These are phyloP conservation scores for Lepidium campestre DNA, from an alignment of 441 rosid genomes.

Conservation along the genomic window DNA sequence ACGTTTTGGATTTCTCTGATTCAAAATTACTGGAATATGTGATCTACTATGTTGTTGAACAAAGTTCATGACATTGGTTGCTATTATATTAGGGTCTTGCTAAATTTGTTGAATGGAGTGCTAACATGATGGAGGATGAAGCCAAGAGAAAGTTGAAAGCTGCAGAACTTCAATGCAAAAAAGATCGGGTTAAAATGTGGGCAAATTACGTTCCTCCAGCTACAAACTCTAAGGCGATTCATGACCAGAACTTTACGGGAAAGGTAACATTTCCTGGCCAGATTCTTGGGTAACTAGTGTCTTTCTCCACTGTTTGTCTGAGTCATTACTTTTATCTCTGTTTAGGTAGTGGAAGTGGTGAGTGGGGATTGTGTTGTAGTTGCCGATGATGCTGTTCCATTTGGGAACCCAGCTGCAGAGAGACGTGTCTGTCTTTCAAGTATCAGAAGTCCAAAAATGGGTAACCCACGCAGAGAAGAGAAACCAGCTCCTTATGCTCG, in stretches of 20 bases:
- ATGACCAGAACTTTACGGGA: conserved; percentile 90
- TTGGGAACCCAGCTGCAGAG: conserved; percentile 83
- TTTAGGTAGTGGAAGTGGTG: conserved; percentile 93
- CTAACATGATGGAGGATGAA: conserved; percentile 95
- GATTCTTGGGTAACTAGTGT: background rate
- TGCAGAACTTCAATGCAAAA: conserved; percentile 93
- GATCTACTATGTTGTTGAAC: background rate
- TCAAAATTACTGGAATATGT: background rate
- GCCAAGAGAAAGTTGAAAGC: conserved; percentile 68
- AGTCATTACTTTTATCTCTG: conserved; percentile 6
- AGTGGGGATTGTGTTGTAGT: conserved; percentile 93
- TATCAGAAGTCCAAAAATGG: conserved; percentile 84
- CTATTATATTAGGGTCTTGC: conserved; percentile 68
- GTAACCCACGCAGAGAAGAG: conserved; percentile 81
- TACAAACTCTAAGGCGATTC: conserved; percentile 86
- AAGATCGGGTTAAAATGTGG: conserved; percentile 71
- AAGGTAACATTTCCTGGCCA: conserved; percentile 44
- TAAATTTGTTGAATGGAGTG: conserved; percentile 97
- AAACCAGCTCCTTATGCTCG: conserved; percentile 89
- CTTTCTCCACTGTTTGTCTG: background rate
- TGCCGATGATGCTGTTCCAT: conserved; percentile 86
- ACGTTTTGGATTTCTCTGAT: background rate
- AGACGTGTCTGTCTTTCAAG: conserved; percentile 91
- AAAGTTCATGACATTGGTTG: background rate
- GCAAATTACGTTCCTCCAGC: conserved; percentile 81